Conservation (phyloP, 129 eudicot species). For the Arctium lappa region DNA sequence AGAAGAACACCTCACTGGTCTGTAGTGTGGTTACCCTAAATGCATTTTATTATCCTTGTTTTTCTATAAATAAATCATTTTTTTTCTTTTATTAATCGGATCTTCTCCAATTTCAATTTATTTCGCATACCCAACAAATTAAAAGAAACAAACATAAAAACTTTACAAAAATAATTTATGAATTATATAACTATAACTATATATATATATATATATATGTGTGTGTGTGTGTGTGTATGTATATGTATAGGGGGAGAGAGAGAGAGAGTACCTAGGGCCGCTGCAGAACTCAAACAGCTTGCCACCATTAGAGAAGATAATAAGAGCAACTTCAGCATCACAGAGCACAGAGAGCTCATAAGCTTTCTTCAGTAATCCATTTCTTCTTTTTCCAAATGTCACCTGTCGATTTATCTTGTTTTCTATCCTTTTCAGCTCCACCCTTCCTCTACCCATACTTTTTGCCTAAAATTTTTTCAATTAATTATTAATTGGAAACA, state of each 20-base stretch:
- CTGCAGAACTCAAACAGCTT: conserved; percentile 36
- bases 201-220: neutral
- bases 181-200: neutral
- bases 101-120: neutral
- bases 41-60: neutral
- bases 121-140: neutral
- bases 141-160: neutral
- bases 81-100: neutral
- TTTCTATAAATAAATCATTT: neutral
- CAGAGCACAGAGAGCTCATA: conserved; percentile 67
- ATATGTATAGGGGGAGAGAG: neutral
- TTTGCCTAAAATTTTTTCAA: neutral
- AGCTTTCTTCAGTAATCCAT: conserved; percentile 31
- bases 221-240: neutral
- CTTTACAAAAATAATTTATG: neutral
- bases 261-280: conserved; percentile 27
- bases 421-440: conserved; percentile 34
- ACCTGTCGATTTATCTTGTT: conserved; percentile 32
- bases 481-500: neutral
- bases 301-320: conserved; percentile 36
- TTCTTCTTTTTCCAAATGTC: conserved; percentile 35
- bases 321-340: conserved; percentile 66
- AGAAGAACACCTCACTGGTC: neutral
- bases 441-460: conserved; percentile 35
- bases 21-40: neutral